A percentile compares a stretch with the other conserved stretches of the same genome.
phyloP scores from a whole-genome alignment of 306 rosid genomes.

The Quercus aquifolioides region DNA sequence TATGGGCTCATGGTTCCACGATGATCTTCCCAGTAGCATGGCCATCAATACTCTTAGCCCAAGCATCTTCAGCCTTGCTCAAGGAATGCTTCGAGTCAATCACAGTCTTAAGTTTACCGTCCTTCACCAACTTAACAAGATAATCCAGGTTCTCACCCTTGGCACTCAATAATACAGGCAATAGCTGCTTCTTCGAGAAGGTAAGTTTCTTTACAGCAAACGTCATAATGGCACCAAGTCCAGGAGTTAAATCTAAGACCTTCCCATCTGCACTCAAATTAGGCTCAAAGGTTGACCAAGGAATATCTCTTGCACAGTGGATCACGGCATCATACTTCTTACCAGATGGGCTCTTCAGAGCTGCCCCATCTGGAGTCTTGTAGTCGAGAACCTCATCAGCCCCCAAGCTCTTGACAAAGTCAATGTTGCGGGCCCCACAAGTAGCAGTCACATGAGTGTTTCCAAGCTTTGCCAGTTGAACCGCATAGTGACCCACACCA shows the following conservation, averaged over 20 bases:
- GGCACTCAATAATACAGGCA: slow-evolving; percentile 20
- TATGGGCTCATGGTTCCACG: slow-evolving; percentile 32
- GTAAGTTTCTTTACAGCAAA: slow-evolving; percentile 45
- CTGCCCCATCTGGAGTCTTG: slow-evolving; percentile 56
- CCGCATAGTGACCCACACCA: slow-evolving; percentile 60
- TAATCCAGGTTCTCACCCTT: slow-evolving; percentile 44
- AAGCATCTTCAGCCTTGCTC: slow-evolving; percentile 69
- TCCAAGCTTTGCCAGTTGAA: slow-evolving; percentile 68
- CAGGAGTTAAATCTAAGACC: slow-evolving; percentile 59
- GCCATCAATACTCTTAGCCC: slow-evolving; percentile 72
- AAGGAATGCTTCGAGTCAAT: slow-evolving; percentile 55
- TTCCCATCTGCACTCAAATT: slow-evolving; percentile 45
- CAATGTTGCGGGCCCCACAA: slow-evolving; percentile 66
- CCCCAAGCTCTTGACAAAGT: slow-evolving; percentile 55
- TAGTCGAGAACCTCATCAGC: slow-evolving; percentile 84
- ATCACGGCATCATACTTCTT: slow-evolving; percentile 58
- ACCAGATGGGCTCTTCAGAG: slow-evolving; percentile 62
- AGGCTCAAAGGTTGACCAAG: slow-evolving; percentile 61
- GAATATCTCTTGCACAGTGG: slow-evolving; percentile 51
- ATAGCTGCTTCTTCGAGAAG: slow-evolving; percentile 56
- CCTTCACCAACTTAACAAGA: slow-evolving; percentile 46
- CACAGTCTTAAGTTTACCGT: slow-evolving; percentile 54
- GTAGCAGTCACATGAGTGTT: slow-evolving; percentile 65
- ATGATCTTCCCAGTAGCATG: slow-evolving; percentile 73
- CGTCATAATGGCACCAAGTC: slow-evolving; percentile 7